Evolutionary conservation across 2,329 filamentous ascomycete genomes (phyloP), one percentile per base, ranked within the genome.

Genomic region (Lachnellula arida): DNA sequence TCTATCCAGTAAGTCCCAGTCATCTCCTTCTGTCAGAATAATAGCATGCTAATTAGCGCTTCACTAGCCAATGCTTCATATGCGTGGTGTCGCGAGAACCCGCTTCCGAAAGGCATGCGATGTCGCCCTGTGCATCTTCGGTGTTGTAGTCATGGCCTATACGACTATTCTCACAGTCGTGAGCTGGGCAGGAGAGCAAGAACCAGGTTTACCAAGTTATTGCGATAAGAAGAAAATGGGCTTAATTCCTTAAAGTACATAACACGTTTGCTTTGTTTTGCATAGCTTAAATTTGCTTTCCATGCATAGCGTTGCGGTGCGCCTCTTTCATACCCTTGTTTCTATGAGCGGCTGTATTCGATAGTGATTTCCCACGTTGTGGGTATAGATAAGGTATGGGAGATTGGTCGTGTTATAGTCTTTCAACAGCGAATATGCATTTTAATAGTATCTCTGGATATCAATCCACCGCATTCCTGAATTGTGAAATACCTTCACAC

Each of bases 31-130:
- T 37, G 4, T 8, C 9, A 15, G 43, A 19, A 60, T 61, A 52
- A 63, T 51, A 49, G 11, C 42, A 47, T 43, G 39, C 19, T 54
- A 97, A 91, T 93, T 94, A 46, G 78, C 99, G 72, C 84, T 99
- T 51, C 94, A 99, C 9, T 54, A 97, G 91, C 93, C 94, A 46
- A 78, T 99, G 72, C 84, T 99, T 51, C 94, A 99, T 70, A 89
- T 89, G 74, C 86, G 81, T 68, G 91, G 84, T 12, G 88, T 96
- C 28, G 89, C 92, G 0, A 84, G 78, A 56, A 88, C 77, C 52
- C 78, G 74, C 44, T 77, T 84, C 61, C 88, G 91, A 72, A 87
- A 84, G 60, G 73, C 81, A 14, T 78, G 86, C 5, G 93, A 99
- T 66, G 77, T 97, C 42, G 63, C 77, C 0, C 83, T 99, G 37